phyloP scores from a whole-genome alignment of 768 basidiomycete genomes.

The Mrakia blollopis region DNA sequence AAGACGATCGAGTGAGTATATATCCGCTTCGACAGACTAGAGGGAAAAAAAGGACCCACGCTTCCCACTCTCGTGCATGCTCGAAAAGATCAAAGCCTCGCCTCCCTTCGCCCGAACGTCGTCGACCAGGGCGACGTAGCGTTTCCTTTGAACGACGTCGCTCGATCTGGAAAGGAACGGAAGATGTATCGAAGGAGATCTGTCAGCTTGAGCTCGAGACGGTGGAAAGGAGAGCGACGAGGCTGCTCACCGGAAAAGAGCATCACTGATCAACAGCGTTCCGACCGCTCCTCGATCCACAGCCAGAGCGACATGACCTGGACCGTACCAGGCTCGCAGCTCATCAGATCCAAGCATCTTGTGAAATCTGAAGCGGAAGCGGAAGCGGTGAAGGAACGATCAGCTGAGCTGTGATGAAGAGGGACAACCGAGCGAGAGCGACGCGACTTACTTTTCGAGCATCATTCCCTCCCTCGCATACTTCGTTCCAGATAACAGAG shows the following conservation, averaged over 20 bases:
- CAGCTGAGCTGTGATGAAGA: not conserved
- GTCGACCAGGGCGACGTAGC: constrained; percentile 83
- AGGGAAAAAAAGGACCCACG: constrained; percentile 54
- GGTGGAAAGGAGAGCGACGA: not conserved
- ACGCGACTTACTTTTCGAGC: constrained; percentile 65
- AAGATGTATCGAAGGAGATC: not conserved
- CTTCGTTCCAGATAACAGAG: constrained; percentile 62
- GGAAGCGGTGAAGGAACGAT: not conserved
- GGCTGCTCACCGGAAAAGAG: constrained; percentile 70
- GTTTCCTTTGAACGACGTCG: constrained; percentile 69
- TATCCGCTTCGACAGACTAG: not conserved
- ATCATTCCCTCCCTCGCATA: constrained; percentile 90
- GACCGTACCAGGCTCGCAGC: constrained; percentile 97
- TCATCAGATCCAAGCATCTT: constrained; percentile 95
- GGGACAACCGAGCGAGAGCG: constrained; percentile 18
- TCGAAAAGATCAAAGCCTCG: constrained; percentile 94
- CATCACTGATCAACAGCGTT: constrained; percentile 89
- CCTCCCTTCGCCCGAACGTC: constrained; percentile 80
- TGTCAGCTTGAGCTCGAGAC: no score
- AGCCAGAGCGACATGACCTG: constrained; percentile 85
- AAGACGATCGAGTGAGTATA: no score
- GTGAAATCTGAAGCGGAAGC: constrained; percentile 64
- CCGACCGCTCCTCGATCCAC: constrained; percentile 90
- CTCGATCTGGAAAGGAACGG: constrained; percentile 56
- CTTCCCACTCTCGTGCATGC: constrained; percentile 99